Conservation (phyloP, 352 stramenopile species). For the Aphanomyces cochlioides region DNA sequence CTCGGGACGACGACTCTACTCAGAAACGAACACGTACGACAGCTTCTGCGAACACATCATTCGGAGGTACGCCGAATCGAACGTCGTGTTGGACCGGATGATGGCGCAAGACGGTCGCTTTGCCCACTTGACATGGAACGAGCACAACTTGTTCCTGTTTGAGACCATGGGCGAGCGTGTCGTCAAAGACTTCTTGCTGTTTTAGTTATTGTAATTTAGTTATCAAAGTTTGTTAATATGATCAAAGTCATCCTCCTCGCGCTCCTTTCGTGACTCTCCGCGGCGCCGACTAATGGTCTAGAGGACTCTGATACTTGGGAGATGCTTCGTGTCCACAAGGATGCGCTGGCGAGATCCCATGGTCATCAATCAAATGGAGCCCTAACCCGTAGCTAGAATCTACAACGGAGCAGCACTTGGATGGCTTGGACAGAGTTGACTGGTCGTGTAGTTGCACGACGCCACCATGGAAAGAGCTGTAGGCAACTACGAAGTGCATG, state of each 20-base stretch:
- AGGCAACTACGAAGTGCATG: background rate
- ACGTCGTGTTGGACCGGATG: constrained; percentile 74
- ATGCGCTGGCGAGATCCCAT: no score
- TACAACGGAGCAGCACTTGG: no score
- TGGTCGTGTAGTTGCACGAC: constrained; percentile 15
- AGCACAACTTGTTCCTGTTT: constrained; percentile 43
- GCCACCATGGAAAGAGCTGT: constrained; percentile 21
- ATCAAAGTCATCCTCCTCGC: no score
- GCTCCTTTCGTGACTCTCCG: no score
- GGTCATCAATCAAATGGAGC: no score
- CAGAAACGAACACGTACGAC: constrained; percentile 86
- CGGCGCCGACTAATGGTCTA: no score
- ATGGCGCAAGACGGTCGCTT: constrained; percentile 79
- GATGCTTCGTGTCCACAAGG: no score
- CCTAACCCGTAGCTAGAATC: no score
- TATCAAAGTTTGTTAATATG: no score
- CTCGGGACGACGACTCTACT: constrained; percentile 79
- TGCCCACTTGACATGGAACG: constrained; percentile 42
- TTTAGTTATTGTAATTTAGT: constrained; percentile 37
- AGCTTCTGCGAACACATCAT: constrained; percentile 87
- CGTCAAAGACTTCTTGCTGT: constrained; percentile 83
- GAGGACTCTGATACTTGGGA: no score
- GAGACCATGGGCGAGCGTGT: constrained; percentile 74
- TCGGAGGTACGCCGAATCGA: constrained; percentile 79
- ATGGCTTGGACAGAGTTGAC: background rate